These are phyloP conservation scores for Globisporangium echinulatum DNA, from an alignment of 352 stramenopile species.

Conservation along the genomic window DNA sequence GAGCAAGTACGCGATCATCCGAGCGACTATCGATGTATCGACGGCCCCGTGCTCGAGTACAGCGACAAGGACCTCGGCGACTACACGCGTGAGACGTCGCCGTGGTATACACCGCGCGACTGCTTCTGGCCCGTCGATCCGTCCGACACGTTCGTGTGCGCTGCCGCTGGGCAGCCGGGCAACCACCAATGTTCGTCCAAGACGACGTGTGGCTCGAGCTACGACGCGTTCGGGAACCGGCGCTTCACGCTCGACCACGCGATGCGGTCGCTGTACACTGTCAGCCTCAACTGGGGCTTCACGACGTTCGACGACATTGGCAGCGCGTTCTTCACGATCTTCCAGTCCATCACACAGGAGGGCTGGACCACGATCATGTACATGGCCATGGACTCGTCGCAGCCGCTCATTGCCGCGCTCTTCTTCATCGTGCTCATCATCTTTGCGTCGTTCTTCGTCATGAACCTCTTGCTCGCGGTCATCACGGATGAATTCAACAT, in stretches of 20 bases:
- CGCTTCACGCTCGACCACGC: slow-evolving; percentile 44
- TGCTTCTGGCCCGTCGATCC: slow-evolving; percentile 92
- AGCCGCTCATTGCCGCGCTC: slow-evolving; percentile 51
- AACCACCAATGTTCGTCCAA: slow-evolving; percentile 39
- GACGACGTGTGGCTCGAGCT: slow-evolving; percentile 61
- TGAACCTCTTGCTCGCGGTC: slow-evolving; percentile 91
- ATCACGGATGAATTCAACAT: slow-evolving; percentile 89
- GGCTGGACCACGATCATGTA: slow-evolving; percentile 93
- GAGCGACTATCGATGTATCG: slow-evolving; percentile 28
- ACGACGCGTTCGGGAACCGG: slow-evolving; percentile 57
- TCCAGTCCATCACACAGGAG: slow-evolving; percentile 92
- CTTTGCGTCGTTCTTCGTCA: slow-evolving; percentile 91
- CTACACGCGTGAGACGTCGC: slow-evolving; percentile 65
- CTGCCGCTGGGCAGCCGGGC: slow-evolving; percentile 24
- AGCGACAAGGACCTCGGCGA: slow-evolving; percentile 21
- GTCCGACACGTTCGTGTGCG: slow-evolving; percentile 71
- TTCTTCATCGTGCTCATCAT: slow-evolving; percentile 91
- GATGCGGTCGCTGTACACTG: slow-evolving; percentile 49
- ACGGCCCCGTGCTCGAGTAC: slow-evolving; percentile 37
- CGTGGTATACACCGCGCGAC: slow-evolving; percentile 54
- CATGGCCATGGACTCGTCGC: slow-evolving; percentile 63
- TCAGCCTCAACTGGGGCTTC: slow-evolving; percentile 82
- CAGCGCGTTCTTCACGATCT: slow-evolving; percentile 88
- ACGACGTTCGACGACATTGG: slow-evolving; percentile 93
- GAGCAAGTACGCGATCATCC: slow-evolving; percentile 29